A percentile compares a stretch with the other conserved stretches of the same genome.
Evolutionary conservation across 208 protist species (phyloP).

Genomic region (Acanthamoeba rhysodes): DNA sequence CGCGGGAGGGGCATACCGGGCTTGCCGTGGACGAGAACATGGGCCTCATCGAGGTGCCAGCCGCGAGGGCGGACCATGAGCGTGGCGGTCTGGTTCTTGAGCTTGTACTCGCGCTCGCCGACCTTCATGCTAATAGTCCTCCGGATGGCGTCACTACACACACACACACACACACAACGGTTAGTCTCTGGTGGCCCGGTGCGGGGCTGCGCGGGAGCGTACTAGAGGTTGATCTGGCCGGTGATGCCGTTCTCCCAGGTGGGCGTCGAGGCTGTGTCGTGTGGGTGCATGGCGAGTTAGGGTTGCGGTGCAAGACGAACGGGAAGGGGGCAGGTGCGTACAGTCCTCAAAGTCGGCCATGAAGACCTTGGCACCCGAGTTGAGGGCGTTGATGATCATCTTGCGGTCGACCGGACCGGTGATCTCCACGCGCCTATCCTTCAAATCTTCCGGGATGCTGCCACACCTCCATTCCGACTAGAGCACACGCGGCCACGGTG

Average conservation of each 20-base stretch:
- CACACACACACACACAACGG: background rate
- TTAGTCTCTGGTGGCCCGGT: background rate
- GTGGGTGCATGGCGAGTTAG: background rate
- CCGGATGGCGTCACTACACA: slow-evolving; percentile 81
- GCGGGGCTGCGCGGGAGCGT: background rate
- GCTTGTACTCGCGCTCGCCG: slow-evolving; percentile 84
- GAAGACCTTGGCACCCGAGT: slow-evolving; percentile 88
- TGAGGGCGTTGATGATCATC: slow-evolving; percentile 91
- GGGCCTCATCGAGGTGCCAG: slow-evolving; percentile 88
- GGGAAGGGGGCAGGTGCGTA: background rate
- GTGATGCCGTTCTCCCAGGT: slow-evolving; percentile 86
- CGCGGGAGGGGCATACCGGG: background rate
- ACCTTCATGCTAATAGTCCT: slow-evolving; percentile 79
- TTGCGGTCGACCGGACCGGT: slow-evolving; percentile 88
- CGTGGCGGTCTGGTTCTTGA: slow-evolving; percentile 83
- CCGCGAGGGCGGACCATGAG: slow-evolving; percentile 88
- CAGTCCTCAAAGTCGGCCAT: slow-evolving; percentile 91
- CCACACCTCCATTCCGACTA: slow-evolving; percentile 80
- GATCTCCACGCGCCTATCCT: slow-evolving; percentile 79
- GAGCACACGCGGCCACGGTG: background rate
- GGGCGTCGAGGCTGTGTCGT: slow-evolving; percentile 78
- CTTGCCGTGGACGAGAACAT: slow-evolving; percentile 87
- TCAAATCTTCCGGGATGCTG: slow-evolving; percentile 81
- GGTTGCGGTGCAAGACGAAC: background rate
- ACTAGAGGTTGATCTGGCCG: slow-evolving; percentile 88